phyloP scores from a whole-genome alignment of 495 filamentous ascomycete genomes.

The Aspergillus nidulans region DNA sequence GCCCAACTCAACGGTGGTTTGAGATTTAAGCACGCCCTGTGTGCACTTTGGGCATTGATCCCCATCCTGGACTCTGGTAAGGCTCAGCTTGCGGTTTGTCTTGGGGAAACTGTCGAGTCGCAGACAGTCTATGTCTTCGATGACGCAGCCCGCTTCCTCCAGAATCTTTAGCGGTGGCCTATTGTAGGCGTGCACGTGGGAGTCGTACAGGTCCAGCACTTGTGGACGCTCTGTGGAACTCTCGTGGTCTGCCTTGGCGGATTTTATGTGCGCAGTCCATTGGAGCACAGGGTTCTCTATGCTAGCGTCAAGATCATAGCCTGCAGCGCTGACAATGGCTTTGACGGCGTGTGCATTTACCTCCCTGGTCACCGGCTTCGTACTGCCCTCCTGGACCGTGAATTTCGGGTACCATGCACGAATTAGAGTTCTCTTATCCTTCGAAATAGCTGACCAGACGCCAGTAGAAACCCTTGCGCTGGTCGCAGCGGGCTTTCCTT shows the following conservation, averaged over 20 bases:
- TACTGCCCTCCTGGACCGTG: conserved; percentile 28
- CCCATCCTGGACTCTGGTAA: conserved; percentile 60
- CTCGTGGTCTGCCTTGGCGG: conserved; percentile 12
- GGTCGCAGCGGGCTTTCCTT: conserved; percentile 20
- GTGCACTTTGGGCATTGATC: conserved; percentile 70
- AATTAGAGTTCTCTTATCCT: conserved; percentile 61
- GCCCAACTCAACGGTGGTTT: conserved; percentile 79
- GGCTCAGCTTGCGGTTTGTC: conserved; percentile 40
- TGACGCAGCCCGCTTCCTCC: conserved; percentile 23
- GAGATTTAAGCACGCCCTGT: conserved; percentile 57
- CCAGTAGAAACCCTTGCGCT: conserved; percentile 35
- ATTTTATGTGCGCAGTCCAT: conserved; percentile 48
- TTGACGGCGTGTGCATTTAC: conserved; percentile 72
- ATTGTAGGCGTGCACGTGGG: conserved; percentile 40
- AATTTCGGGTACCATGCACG: conserved; percentile 60
- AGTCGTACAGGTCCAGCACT: conserved; percentile 42
- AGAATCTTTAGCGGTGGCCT: conserved; percentile 42
- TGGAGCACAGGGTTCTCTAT: conserved; percentile 57
- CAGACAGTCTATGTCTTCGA: conserved; percentile 34
- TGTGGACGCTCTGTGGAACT: conserved; percentile 18
- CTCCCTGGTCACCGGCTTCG: conserved; percentile 42
- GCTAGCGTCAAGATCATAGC: conserved; percentile 69
- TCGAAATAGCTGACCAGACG: conserved; percentile 65
- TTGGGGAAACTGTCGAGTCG: conserved; percentile 41
- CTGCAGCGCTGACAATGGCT: conserved; percentile 43